Base-by-base conservation (phyloP, 176 grass and related monocot genomes). In the Aegilops longissima region DNA sequence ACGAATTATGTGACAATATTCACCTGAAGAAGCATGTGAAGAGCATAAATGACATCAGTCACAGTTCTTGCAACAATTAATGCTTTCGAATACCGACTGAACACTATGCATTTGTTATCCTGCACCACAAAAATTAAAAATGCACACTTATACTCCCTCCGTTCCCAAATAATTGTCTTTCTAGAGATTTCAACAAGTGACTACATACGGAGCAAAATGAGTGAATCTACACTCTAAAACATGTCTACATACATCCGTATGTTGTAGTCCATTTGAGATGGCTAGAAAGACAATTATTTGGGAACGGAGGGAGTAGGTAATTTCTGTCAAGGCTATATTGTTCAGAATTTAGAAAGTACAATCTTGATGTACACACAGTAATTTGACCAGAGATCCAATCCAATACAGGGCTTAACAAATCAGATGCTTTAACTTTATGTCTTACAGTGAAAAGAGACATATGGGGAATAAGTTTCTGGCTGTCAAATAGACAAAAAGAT, bases 11-110 rank as follows among this genome's bases (percentile, higher is more conserved):
- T 68, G 80, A 23, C 21, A 10, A 36, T 5, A 51, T 12, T 52
- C 30, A 98, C 96, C 90, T 98, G 96, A 84, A 98, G 93, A 89
- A 98, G 74, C 84, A 98, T 94, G 69, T 95, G 96, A 8, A 95
- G 77, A 16, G 88, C 47, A 85, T 98, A 94, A 86, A 98, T 88
- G 21, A 81, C 82, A 89, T 98, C 96, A 24, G 88, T 92, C 36
- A 98, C 38, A 79, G 82, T 95, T 89, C 96, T 93, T 20, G 90
- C 90, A 8, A 61, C 84, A 49, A 77, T 86, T 78, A 98, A 78
- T 27, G 45, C 88, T 58, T 17, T 91, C 18, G 73, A 92, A 23
- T 80, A 10, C 93, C 86, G 86, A 84, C 88, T 90, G 30, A 98
- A 80, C 21, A 98, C 75, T 80, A 92, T 94, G 58, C 96, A 95